Evolutionary conservation across 306 rosid genomes (phyloP).

Genomic region (Quercus gilva): DNA sequence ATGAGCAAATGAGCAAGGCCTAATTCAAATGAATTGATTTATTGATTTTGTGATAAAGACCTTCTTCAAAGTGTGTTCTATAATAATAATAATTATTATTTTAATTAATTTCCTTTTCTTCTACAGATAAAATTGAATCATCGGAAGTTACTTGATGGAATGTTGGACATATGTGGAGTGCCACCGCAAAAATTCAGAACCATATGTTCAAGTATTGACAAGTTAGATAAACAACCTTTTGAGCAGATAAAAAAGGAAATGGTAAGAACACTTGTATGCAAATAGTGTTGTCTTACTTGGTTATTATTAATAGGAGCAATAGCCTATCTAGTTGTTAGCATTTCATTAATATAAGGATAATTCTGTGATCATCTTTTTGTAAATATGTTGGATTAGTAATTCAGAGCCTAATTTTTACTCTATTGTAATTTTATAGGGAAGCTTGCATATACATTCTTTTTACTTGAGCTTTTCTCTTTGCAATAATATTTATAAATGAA

Average conservation of each 20-base stretch:
- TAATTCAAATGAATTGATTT: too few species aligned
- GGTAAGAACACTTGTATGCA: slow-evolving; percentile 41
- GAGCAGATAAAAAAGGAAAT: slow-evolving; percentile 82
- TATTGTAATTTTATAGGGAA: too few species aligned
- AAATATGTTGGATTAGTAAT: neutral
- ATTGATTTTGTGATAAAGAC: too few species aligned
- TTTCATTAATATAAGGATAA: neutral
- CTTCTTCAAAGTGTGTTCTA: neutral
- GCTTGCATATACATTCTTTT: too few species aligned
- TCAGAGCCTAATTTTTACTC: neutral
- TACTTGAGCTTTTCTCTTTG: too few species aligned
- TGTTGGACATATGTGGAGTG: slow-evolving; percentile 94
- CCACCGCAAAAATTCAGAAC: slow-evolving; percentile 91
- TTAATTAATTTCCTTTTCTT: slow-evolving; percentile 10
- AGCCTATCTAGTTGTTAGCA: neutral
- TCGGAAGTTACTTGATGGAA: slow-evolving; percentile 82
- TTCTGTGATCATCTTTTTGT: neutral
- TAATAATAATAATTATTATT: neutral
- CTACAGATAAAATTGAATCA: slow-evolving; percentile 87
- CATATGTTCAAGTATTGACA: slow-evolving; percentile 93
- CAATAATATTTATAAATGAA: too few species aligned
- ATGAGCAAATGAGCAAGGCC: too few species aligned
- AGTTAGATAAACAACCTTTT: slow-evolving; percentile 86
- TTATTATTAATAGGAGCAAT: neutral
- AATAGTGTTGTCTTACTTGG: neutral